Evolutionary conservation across 148 eudicot species (phyloP).

Genomic region (Pouteria glomerata): DNA sequence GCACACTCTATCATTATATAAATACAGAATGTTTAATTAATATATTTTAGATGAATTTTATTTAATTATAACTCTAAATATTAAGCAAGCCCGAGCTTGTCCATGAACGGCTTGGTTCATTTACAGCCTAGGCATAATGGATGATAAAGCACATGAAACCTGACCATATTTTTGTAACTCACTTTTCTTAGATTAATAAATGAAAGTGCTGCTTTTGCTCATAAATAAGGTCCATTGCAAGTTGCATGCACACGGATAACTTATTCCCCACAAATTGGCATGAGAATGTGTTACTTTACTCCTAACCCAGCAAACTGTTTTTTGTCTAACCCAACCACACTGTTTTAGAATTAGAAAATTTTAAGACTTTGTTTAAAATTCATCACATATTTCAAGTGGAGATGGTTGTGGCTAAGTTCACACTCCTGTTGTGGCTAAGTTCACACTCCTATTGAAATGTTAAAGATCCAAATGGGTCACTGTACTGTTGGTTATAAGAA

Average conservation of each 20-base stretch:
- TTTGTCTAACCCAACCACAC: neutral
- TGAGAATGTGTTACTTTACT: too few relatives aligned
- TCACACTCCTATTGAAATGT: neutral
- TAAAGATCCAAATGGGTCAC: neutral
- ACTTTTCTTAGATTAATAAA: neutral
- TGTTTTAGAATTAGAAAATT: neutral
- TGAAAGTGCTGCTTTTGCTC: neutral
- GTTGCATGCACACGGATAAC: too few relatives aligned
- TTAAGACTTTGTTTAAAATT: neutral
- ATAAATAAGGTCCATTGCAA: neutral
- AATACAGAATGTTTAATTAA: too few relatives aligned
- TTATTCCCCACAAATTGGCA: too few relatives aligned
- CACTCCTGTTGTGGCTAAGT: neutral
- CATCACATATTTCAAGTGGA: neutral
- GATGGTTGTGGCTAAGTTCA: constrained; percentile 8
- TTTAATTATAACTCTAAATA: too few relatives aligned
- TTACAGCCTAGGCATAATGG: neutral
- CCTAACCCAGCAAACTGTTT: too few relatives aligned
- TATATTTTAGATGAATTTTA: too few relatives aligned
- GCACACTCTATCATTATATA: too few relatives aligned
- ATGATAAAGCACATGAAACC: neutral
- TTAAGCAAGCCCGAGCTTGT: too few relatives aligned
- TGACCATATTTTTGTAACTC: neutral
- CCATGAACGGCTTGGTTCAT: too few relatives aligned
- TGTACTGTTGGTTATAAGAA: neutral